These are phyloP conservation scores for Aureobasidium musti DNA, from an alignment of 2,329 filamentous ascomycete species.

Conservation along the genomic window DNA sequence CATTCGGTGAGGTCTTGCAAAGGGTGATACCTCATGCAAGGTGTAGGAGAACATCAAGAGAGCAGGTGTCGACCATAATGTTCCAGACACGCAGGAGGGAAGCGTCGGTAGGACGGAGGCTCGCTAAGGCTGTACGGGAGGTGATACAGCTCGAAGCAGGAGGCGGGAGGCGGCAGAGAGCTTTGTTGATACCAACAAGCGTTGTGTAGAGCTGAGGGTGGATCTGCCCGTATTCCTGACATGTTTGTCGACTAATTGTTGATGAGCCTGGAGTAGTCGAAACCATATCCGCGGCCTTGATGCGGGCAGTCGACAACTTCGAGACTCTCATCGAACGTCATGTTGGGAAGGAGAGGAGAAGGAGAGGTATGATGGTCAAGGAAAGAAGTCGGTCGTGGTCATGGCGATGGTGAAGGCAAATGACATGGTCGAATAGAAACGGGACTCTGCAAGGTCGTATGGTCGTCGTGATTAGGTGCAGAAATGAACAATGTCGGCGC, in stretches of 20 bases:
- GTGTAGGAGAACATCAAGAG: neutral
- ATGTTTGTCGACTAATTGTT: neutral
- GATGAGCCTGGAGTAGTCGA: neutral
- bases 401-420: constrained; percentile 3
- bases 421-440: constrained; percentile 21
- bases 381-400: constrained; percentile 1
- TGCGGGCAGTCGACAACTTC: neutral
- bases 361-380: neutral
- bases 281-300: neutral
- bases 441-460: constrained; percentile 26
- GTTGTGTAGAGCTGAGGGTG: neutral
- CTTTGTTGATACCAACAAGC: neutral
- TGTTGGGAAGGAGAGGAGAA: neutral
- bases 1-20: neutral
- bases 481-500: neutral
- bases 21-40: neutral
- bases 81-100: neutral
- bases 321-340: neutral
- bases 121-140: neutral
- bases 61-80: neutral
- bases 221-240: neutral
- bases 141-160: neutral
- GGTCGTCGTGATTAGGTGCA: constrained; percentile 19
- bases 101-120: neutral
- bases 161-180: neutral